Evolutionary conservation across 495 filamentous ascomycete species (phyloP).

Genomic region (Penicillium fimorum): DNA sequence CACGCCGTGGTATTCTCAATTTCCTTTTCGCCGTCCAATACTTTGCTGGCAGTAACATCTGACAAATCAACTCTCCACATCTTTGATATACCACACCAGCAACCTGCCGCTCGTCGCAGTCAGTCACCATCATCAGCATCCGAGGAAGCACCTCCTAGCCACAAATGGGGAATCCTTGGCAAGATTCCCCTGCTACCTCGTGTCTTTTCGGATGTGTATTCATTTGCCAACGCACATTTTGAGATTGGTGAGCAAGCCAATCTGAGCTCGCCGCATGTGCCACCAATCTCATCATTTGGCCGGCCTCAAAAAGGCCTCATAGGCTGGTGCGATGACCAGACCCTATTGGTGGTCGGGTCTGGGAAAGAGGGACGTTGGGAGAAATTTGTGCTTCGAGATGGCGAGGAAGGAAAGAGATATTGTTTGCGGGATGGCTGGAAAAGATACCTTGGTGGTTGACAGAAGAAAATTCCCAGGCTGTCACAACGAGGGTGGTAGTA

Average conservation of each 20-base stretch:
- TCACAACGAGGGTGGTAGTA: not conserved
- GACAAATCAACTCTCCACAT: slow-evolving; percentile 95
- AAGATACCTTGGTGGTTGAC: slow-evolving; percentile 63
- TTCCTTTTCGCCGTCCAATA: slow-evolving; percentile 77
- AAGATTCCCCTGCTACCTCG: slow-evolving; percentile 76
- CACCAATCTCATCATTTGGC: slow-evolving; percentile 45
- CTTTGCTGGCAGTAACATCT: slow-evolving; percentile 84
- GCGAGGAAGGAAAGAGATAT: slow-evolving; percentile 58
- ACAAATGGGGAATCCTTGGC: slow-evolving; percentile 79
- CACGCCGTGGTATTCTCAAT: slow-evolving; percentile 83
- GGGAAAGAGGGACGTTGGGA: slow-evolving; percentile 82
- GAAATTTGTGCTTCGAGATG: slow-evolving; percentile 67
- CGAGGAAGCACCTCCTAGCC: slow-evolving; percentile 51
- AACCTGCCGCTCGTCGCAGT: slow-evolving; percentile 31
- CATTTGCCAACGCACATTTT: slow-evolving; percentile 69
- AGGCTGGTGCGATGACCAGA: slow-evolving; percentile 70
- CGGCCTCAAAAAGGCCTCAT: slow-evolving; percentile 71
- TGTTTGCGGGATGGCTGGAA: slow-evolving; percentile 77
- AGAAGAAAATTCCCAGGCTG: not conserved
- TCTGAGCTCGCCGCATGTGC: slow-evolving; percentile 41
- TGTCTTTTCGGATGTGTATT: slow-evolving; percentile 82
- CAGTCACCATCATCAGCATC: slow-evolving; percentile 33
- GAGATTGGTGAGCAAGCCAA: slow-evolving; percentile 71
- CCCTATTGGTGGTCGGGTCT: slow-evolving; percentile 73
- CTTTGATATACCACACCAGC: slow-evolving; percentile 67